Base-by-base conservation (phyloP, 148 eudicot species). In the Heliamphora exappendiculata region DNA sequence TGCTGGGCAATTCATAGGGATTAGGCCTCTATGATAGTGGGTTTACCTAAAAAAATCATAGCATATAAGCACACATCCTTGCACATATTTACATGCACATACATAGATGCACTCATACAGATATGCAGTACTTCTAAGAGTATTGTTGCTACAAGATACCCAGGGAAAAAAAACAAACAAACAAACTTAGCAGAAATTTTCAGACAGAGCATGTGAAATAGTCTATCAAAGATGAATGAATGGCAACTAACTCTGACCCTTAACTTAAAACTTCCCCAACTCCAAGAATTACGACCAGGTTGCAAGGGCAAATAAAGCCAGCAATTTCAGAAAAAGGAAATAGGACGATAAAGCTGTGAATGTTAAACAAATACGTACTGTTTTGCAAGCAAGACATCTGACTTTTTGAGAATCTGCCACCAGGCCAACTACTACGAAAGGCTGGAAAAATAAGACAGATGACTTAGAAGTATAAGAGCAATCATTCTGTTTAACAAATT, bases 361-460 rank as follows among this genome's bases (percentile, higher is more conserved):
- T 19, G 29, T 28, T 20, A 70, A 6, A 29, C 20, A 41, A 12
- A 50, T 55, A 84, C 96, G 72, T 91, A 94, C 98, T 49, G 88
- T 86, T 82, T 89, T 87, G 82, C 98, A 92, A 37, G 98, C 89
- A 68, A 94, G 63, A 67, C 77, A 78, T 85, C 81, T 89, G 78
- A 94, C 92, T 80, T 83, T 86, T 67, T 89, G 92, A 53, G 97
- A 90, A 49, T 87, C 91, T 65, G 98, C 92, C 80, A 81, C 87
- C 54, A 94, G 85, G 60, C 98, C 98, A 83, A 88, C 89, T 68
- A 87, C 89, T 73, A 94, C 83, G 76, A 94, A 94, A 69, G 91
- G 81, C 98, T 94, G 90, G 67, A 89, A 73, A 69, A 72, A 67
- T 64, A 77, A 70, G 78, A 76, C 39, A 51, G 3, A 45, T 22